phyloP scores from a whole-genome alignment of 441 rosid species.

The Croton setiger region DNA sequence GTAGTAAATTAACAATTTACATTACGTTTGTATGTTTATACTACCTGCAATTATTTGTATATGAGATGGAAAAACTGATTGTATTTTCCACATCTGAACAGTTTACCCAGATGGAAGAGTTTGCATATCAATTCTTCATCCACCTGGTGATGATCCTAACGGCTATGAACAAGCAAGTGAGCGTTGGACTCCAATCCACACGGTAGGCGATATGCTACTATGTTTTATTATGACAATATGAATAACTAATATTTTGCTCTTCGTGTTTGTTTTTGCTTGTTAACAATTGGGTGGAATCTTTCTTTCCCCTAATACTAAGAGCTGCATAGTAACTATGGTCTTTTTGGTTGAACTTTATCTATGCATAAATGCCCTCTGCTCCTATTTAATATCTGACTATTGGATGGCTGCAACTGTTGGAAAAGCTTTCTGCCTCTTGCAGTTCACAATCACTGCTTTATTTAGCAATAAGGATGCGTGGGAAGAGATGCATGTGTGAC shows the following conservation, averaged over 20 bases:
- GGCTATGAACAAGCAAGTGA: conserved; percentile 92
- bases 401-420: conserved; percentile 20
- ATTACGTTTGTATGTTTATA: no score
- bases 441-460: conserved; percentile 16
- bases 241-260: neutral
- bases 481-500: conserved; percentile 19
- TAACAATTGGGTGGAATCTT: neutral
- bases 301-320: conserved; percentile 4
- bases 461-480: conserved; percentile 21
- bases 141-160: conserved; percentile 93
- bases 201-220: conserved; percentile 37
- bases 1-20: neutral
- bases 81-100: conserved; percentile 16
- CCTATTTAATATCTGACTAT: conserved; percentile 11
- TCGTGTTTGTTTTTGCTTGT: neutral
- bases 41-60: conserved; percentile 1
- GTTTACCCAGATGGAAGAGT: conserved; percentile 84
- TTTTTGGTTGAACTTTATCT: neutral
- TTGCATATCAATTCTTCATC: conserved; percentile 90
- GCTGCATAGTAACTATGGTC: neutral
- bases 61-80: conserved; percentile 3
- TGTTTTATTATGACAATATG: neutral
- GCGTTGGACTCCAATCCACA: conserved; percentile 89
- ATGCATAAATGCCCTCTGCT: neutral
- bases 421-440: conserved; percentile 16